Conservation (phyloP, 2,329 filamentous ascomycete species). For the Orbilia javanica region DNA sequence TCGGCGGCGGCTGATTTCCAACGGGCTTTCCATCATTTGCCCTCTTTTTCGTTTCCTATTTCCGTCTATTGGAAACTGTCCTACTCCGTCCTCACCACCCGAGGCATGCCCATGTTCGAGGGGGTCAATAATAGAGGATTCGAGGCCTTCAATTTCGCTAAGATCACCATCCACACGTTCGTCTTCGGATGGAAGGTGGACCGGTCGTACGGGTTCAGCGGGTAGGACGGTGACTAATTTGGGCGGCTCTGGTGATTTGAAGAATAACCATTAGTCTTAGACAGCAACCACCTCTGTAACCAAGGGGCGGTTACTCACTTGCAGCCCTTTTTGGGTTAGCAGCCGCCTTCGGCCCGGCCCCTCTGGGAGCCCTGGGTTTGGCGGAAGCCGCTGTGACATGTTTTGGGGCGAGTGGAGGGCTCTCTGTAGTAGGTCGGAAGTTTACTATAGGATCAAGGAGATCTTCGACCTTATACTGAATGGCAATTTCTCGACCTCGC, state of each 20-base stretch:
- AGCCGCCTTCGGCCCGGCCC: constrained; percentile 34
- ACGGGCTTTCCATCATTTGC: constrained; percentile 71
- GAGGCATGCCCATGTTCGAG: constrained; percentile 41
- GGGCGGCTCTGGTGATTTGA: constrained; percentile 22
- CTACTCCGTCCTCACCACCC: constrained; percentile 33
- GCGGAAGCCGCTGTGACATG: constrained; percentile 78
- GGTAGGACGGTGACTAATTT: constrained; percentile 33
- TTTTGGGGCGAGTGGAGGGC: constrained; percentile 91
- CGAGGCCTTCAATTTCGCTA: constrained; percentile 54
- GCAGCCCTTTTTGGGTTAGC: constrained; percentile 45
- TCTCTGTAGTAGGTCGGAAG: constrained; percentile 84
- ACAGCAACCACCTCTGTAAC: not conserved
- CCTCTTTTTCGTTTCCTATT: constrained; percentile 81
- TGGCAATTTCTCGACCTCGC: constrained; percentile 82
- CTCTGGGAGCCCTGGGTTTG: constrained; percentile 68
- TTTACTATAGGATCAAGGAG: constrained; percentile 90
- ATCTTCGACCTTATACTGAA: constrained; percentile 86
- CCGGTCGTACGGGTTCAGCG: constrained; percentile 20
- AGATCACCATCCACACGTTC: constrained; percentile 43
- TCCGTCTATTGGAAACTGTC: constrained; percentile 65
- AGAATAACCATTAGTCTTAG: not conserved
- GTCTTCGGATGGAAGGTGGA: constrained; percentile 22
- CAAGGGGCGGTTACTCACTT: constrained; percentile 3
- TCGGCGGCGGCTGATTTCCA: constrained; percentile 81
- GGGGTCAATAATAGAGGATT: constrained; percentile 49